Base-by-base conservation (phyloP, 2,329 filamentous ascomycete genomes). In the Sporothrix schenckii region DNA sequence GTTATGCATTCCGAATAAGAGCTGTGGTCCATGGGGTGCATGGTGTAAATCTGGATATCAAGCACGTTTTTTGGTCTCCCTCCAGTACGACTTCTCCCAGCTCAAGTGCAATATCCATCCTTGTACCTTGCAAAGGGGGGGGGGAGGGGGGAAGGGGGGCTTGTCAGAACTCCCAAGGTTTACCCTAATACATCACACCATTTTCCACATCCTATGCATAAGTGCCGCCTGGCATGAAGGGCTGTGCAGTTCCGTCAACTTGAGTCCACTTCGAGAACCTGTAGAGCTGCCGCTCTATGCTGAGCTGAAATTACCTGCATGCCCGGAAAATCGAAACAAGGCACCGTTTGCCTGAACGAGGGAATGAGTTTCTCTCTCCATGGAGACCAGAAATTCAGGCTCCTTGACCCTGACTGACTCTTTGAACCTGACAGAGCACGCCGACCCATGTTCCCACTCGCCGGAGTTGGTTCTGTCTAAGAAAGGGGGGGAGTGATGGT, bases 231-330 rank as follows among this genome's bases (percentile, higher is more conserved):
- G 39, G 39, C 39, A 63, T 63, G 58, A 63, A 63, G 58, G 58
- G 39, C 39, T 21, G 39, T 24, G 21, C 27, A 21, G 58, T 10
- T 13, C n/a, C 39, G 58, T 63, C 58, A 13, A n/a, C 14, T 1
- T 2, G 58, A 44, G 58, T 21, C 58, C 58, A 63, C 58, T 63
- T 47, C 2, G 39, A 63, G 39, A 21, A n/a, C n/a, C 58, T n/a
- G 39, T 63, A 27, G 58, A 44, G 58, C 14, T 13, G 58, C 27
- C 49, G 7, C 44, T 30, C 11, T 56, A 16, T 5, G 16, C 16
- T 66, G 16, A 13, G 16, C 24, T 68, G 49, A 56, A 58, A 68
- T 30, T 68, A 21, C 13, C n/a, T 58, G 16, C 66, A 49, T 58
- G 53, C 52, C 66, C 41, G 49, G 49, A 21, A 9, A 47, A 52